phyloP scores from a whole-genome alignment of 805 yeast species.

The Cyberlindnera galapagoensis region DNA sequence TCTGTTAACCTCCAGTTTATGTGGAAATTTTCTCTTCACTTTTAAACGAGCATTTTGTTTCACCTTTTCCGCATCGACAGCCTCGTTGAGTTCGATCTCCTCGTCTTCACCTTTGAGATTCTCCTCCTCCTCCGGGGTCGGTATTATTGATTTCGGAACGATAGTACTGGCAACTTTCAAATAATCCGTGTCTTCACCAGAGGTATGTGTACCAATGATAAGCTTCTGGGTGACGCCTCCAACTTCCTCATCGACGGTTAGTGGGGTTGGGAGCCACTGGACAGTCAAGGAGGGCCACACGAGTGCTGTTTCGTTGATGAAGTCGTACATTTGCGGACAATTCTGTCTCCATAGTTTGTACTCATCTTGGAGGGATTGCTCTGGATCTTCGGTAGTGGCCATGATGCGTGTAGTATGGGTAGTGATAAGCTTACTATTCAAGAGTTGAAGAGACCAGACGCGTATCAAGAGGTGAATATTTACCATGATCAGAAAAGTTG shows the following conservation, averaged over 20 bases:
- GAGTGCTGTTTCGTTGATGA: constrained; percentile 71
- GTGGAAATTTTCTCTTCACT: constrained; percentile 53
- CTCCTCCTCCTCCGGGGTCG: constrained; percentile 21
- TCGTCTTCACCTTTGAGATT: constrained; percentile 3
- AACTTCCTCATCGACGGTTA: constrained; percentile 13
- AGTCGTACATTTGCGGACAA: constrained; percentile 77
- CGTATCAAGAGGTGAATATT: too few relatives aligned
- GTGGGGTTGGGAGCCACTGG: constrained; percentile 60
- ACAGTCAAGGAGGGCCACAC: constrained; percentile 80
- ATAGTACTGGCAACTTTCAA: constrained; percentile 60
- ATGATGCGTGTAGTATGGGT: too few relatives aligned
- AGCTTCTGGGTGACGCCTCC: constrained; percentile 41
- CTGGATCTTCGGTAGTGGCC: too few relatives aligned
- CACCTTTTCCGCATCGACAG: constrained; percentile 16
- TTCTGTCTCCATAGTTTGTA: constrained; percentile 77
- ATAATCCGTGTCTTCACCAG: constrained; percentile 60
- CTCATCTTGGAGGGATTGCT: constrained; percentile 41
- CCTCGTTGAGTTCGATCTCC: constrained; percentile 1
- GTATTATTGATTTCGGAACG: constrained; percentile 41
- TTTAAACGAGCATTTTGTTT: constrained; percentile 48
- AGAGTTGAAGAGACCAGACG: too few relatives aligned
- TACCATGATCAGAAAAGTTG: too few relatives aligned
- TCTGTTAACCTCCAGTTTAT: constrained; percentile 62
- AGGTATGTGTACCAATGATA: constrained; percentile 67
- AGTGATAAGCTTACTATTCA: too few relatives aligned